A percentile compares a stretch with the other conserved stretches of the same genome.
phyloP scores from a whole-genome alignment of 495 filamentous ascomycete species.

The Jackrogersella multiformis region DNA sequence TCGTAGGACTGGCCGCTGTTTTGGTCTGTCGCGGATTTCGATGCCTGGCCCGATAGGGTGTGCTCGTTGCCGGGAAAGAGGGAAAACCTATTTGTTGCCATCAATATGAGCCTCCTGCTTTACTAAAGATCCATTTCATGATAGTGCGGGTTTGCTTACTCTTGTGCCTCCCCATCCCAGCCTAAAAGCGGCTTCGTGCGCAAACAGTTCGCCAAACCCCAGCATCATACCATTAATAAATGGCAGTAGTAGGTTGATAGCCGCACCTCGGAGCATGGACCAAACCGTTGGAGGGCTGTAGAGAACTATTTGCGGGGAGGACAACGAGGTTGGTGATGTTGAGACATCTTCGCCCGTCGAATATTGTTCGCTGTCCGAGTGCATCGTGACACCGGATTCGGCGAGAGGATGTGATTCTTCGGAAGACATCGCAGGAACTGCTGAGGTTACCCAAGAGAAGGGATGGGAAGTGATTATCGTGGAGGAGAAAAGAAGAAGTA shows the following conservation, averaged over 20 bases:
- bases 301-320: conserved; percentile 80
- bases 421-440: conserved; percentile 51
- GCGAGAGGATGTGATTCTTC: conserved; percentile 70
- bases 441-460: conserved; percentile 36
- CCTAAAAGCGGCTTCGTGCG: conserved; percentile 92
- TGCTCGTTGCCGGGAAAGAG: conserved; percentile 52
- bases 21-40: conserved; percentile 56
- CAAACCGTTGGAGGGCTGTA: conserved; percentile 89
- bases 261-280: conserved; percentile 84
- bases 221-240: conserved; percentile 99
- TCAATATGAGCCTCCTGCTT: conserved; percentile 10
- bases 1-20: conserved; percentile 47
- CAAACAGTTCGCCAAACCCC: conserved; percentile 94
- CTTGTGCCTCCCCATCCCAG: conserved; percentile 93
- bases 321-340: conserved; percentile 68
- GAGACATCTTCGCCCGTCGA: conserved; percentile 73
- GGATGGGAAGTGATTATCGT: conserved; percentile 11
- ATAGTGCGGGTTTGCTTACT: conserved; percentile 60
- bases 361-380: conserved; percentile 90
- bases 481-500: too few species aligned
- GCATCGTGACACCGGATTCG: conserved; percentile 84
- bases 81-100: conserved; percentile 57
- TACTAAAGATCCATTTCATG: too few species aligned
- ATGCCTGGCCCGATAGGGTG: conserved; percentile 64
- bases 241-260: conserved; percentile 92